A percentile compares a stretch with the other conserved stretches of the same genome.
These are phyloP conservation scores for Hyphochytrium catenoides DNA, from an alignment of 352 stramenopile genomes.

Conservation along the genomic window DNA sequence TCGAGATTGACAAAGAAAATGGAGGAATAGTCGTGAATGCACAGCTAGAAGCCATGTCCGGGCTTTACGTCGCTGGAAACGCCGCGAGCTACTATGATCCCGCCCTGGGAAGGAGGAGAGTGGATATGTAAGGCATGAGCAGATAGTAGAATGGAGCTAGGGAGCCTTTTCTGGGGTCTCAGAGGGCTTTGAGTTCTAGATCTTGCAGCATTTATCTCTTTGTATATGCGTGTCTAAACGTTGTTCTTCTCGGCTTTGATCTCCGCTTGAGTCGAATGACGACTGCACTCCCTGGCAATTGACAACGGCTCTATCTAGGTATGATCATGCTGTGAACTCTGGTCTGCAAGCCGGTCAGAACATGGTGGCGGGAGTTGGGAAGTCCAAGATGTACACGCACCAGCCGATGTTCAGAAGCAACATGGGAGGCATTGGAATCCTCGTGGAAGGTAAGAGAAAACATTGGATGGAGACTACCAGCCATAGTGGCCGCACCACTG, in stretches of 20 bases:
- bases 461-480: too few species aligned
- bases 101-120: conserved; percentile 49
- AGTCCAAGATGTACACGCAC: conserved; percentile 60
- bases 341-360: conserved; percentile 60
- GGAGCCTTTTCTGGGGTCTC: too few species aligned
- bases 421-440: conserved; percentile 32
- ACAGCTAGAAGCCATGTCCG: conserved; percentile 58
- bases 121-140: too few species aligned
- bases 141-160: too few species aligned
- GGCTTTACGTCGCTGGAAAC: conserved; percentile 67
- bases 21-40: conserved; percentile 68
- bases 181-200: too few species aligned
- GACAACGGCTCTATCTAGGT: too few species aligned
- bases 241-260: too few species aligned
- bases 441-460: conserved; percentile 58
- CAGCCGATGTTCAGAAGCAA: conserved; percentile 63
- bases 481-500: too few species aligned
- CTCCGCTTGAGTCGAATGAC: too few species aligned
- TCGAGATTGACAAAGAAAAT: conserved; percentile 60
- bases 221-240: too few species aligned
- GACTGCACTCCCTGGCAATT: too few species aligned
- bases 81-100: conserved; percentile 67
- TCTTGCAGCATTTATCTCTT: too few species aligned
- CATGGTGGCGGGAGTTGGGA: conserved; percentile 29
- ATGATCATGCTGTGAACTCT: conserved; percentile 76